Conservation (phyloP, 2,329 filamentous ascomycete genomes). For the Botrytis medusae region DNA sequence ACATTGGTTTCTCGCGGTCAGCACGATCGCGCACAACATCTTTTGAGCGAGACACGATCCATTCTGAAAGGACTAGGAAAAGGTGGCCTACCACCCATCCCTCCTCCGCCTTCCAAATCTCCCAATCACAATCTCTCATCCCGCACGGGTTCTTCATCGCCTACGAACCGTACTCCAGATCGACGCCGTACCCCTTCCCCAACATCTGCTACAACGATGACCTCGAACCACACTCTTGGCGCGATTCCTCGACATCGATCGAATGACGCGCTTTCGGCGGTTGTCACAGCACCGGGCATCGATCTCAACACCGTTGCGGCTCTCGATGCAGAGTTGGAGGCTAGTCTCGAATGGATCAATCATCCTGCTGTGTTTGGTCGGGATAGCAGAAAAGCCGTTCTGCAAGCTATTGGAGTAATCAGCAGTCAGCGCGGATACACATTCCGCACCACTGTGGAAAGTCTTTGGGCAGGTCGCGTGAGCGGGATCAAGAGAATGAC, state of each 20-base stretch:
- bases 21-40: constrained; percentile 88
- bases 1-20: constrained; percentile 89
- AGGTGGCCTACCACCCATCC: constrained; percentile 86
- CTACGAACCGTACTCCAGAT: constrained; percentile 37
- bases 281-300: constrained; percentile 68
- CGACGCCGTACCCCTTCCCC: constrained; percentile 46
- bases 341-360: constrained; percentile 93
- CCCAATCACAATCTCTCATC: constrained; percentile 20
- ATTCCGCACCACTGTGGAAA: constrained; percentile 85
- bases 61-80: constrained; percentile 96
- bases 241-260: constrained; percentile 53
- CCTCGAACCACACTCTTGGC: constrained; percentile 39
- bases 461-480: constrained; percentile 83
- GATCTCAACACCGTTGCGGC: constrained; percentile 79
- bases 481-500: constrained; percentile 77
- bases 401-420: constrained; percentile 96
- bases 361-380: constrained; percentile 93
- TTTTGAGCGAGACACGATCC: constrained; percentile 88
- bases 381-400: constrained; percentile 90
- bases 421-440: constrained; percentile 92
- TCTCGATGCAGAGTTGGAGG: constrained; percentile 86
- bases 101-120: constrained; percentile 53
- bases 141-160: constrained; percentile 30
- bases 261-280: constrained; percentile 45
- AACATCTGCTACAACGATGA: constrained; percentile 42